phyloP scores from a whole-genome alignment of 257 asterid species.

The Solanum virginianum region DNA sequence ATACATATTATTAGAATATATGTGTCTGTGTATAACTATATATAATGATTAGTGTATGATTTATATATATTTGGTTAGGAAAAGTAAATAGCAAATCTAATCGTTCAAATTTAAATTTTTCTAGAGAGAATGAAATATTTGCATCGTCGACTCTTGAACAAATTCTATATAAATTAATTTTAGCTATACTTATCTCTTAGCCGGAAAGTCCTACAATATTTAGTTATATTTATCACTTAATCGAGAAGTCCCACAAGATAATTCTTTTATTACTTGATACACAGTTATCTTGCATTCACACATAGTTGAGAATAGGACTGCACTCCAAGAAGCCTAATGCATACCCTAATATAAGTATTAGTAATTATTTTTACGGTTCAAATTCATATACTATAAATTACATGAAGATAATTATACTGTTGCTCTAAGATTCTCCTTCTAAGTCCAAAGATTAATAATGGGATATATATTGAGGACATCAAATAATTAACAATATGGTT shows the following conservation, averaged over 20 bases:
- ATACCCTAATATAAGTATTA: not conserved
- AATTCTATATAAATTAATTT: no score
- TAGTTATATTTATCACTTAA: no score
- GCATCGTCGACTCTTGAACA: not conserved
- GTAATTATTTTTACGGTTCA: rapidly evolving
- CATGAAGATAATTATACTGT: rapidly evolving
- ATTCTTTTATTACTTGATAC: no score
- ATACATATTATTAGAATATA: not conserved
- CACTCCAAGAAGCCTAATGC: not conserved
- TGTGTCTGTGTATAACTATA: no score
- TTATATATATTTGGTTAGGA: no score
- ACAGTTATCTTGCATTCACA: not conserved
- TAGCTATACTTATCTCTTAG: no score
- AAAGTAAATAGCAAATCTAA: no score
- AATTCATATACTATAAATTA: not conserved
- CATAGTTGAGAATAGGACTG: rapidly evolving
- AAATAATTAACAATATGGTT: not conserved
- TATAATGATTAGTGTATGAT: no score
- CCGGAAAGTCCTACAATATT: no score
- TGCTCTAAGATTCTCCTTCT: rapidly evolving
- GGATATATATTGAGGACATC: not conserved
- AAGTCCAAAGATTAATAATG: not conserved
- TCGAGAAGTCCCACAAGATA: no score
- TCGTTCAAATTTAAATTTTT: not conserved
- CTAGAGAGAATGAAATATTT: not conserved